A percentile compares a stretch with the other conserved stretches of the same genome.
These are phyloP conservation scores for Tolypocladium ovalisporum DNA, from an alignment of 2,329 filamentous ascomycete species.

Conservation along the genomic window DNA sequence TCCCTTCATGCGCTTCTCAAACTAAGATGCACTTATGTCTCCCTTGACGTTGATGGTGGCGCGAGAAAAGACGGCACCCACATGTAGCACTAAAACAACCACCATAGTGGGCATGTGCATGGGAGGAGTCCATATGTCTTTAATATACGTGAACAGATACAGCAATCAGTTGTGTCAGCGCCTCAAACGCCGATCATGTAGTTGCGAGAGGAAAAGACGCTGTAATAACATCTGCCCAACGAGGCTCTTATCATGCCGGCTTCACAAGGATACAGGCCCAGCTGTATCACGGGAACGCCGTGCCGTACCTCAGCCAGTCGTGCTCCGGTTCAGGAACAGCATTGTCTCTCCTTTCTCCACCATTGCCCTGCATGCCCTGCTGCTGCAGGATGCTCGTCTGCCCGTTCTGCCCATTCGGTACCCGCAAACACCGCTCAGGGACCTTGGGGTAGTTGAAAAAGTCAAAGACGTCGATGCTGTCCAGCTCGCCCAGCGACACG, in stretches of 20 bases:
- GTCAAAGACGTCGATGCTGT: conserved; percentile 33
- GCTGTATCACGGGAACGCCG: background rate
- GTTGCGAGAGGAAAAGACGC: background rate
- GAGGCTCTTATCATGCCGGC: background rate
- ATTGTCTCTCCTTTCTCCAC: background rate
- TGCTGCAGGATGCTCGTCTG: conserved; percentile 14
- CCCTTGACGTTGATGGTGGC: no score
- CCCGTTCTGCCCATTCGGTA: conserved; percentile 5
- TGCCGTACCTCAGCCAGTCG: conserved; percentile 9
- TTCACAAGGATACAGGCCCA: background rate
- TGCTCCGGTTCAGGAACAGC: conserved; percentile 5
- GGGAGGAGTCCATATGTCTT: background rate
- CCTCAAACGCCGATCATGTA: background rate
- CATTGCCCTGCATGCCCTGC: conserved; percentile 3
- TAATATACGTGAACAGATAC: background rate
- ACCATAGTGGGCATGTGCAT: no score
- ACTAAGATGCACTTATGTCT: no score
- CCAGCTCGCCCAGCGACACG: conserved; percentile 27
- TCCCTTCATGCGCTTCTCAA: background rate
- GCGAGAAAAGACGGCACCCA: no score
- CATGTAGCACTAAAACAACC: no score
- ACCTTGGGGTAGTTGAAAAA: conserved; percentile 32
- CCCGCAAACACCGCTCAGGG: conserved; percentile 8
- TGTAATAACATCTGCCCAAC: background rate
- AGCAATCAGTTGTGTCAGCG: background rate